These are phyloP conservation scores for Claviceps digitariae DNA, from an alignment of 2,329 filamentous ascomycete genomes.

Conservation along the genomic window DNA sequence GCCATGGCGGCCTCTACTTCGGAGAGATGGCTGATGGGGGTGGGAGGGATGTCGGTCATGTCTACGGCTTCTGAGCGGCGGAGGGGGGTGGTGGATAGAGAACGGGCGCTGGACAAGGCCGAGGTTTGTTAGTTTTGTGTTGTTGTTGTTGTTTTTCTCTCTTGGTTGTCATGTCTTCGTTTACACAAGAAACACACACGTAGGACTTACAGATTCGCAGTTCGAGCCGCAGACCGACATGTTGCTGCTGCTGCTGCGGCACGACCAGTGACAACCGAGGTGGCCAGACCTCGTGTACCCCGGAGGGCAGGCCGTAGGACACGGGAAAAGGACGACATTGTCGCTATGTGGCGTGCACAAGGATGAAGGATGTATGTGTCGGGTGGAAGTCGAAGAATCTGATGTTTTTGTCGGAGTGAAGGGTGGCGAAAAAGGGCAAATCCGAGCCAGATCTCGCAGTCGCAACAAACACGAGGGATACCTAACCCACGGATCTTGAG, in stretches of 20 bases:
- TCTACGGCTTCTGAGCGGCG: conserved; percentile 37
- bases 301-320: conserved; percentile 37
- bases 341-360: not conserved
- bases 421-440: no score
- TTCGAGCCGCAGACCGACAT: not conserved
- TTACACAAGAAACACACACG: no score
- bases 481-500: no score
- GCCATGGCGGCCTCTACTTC: conserved; percentile 83
- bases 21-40: conserved; percentile 83
- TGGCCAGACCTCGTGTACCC: conserved; percentile 25
- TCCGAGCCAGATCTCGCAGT: no score
- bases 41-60: conserved; percentile 69
- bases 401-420: no score
- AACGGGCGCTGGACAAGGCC: conserved; percentile 21
- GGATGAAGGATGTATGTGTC: no score
- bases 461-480: no score
- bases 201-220: conserved; percentile 14
- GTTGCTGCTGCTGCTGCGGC: not conserved
- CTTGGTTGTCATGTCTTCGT: no score
- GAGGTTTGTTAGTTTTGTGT: no score
- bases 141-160: not conserved
- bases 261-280: conserved; percentile 12
- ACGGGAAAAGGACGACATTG: conserved; percentile 34
- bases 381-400: no score
- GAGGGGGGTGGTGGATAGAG: conserved; percentile 46